phyloP scores from a whole-genome alignment of 2,329 filamentous ascomycete genomes.

The Calonectria montana region DNA sequence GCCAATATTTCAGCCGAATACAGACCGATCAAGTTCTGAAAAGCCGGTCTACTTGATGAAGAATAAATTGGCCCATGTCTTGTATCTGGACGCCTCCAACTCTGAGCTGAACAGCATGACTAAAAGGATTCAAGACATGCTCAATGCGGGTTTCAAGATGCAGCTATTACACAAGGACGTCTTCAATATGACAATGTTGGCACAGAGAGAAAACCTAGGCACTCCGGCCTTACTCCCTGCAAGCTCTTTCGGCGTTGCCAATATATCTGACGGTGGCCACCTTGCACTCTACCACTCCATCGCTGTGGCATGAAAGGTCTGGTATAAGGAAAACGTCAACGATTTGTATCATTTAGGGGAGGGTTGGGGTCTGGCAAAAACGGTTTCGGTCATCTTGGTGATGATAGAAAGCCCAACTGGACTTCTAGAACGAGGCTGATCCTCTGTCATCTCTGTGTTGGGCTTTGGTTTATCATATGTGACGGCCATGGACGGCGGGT shows the following conservation, averaged over 20 bases:
- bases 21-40: not conserved
- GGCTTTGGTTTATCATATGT: not conserved
- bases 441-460: not conserved
- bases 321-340: not conserved
- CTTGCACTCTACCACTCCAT: not conserved
- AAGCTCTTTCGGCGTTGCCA: not conserved
- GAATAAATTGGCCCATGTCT: not conserved
- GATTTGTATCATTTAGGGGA: not conserved
- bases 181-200: too few species aligned
- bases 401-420: too few species aligned
- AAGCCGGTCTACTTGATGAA: not conserved
- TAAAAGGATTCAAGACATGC: not conserved
- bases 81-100: not conserved
- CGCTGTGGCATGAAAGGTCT: not conserved
- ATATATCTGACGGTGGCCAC: not conserved
- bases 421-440: not conserved
- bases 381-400: not conserved
- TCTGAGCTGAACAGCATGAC: not conserved
- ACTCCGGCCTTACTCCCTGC: too few species aligned
- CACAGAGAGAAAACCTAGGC: too few species aligned
- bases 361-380: not conserved
- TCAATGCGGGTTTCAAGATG: not conserved
- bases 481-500: not conserved
- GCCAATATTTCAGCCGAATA: not conserved
- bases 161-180: not conserved